A percentile compares a stretch with the other conserved stretches of the same genome.
Evolutionary conservation across 2,329 filamentous ascomycete species (phyloP).

Genomic region (Claviceps sp.): DNA sequence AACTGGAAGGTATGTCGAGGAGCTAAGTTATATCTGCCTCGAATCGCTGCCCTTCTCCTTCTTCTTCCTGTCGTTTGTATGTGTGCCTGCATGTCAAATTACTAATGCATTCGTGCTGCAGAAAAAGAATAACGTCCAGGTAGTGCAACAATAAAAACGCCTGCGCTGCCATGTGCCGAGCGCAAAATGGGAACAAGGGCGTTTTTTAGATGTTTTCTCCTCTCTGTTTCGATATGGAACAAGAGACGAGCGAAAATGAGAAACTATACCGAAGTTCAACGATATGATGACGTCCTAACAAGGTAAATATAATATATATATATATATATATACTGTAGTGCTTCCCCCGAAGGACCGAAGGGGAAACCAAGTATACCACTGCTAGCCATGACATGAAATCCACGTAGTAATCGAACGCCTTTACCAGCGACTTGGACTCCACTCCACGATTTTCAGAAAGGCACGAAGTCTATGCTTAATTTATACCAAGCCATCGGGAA

Average conservation of each 20-base stretch:
- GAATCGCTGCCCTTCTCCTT: too few relatives aligned
- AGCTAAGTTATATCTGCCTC: not conserved
- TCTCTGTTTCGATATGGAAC: not conserved
- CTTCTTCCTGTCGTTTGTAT: too few relatives aligned
- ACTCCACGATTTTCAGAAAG: not conserved
- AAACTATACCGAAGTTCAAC: not conserved
- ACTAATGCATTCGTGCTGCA: constrained; percentile 21
- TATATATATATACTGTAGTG: not conserved
- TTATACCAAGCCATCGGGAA: not conserved
- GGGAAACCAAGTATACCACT: not conserved
- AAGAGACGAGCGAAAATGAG: not conserved
- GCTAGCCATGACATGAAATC: not conserved
- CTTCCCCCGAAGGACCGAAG: not conserved
- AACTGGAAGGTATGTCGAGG: constrained; percentile 83
- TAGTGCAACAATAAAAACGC: constrained; percentile 55
- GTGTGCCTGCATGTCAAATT: not conserved
- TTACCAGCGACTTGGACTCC: not conserved
- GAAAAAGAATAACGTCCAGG: constrained; percentile 85
- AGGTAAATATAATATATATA: too few relatives aligned
- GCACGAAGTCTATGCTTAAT: not conserved
- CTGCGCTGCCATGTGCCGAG: not conserved
- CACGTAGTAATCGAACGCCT: not conserved
- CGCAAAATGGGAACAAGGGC: not conserved
- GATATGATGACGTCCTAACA: not conserved
- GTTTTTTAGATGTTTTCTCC: too few relatives aligned